Evolutionary conservation across 176 grass and related monocot genomes (phyloP), one percentile per base, ranked within the genome.

Genomic region (Triticum dicoccoides): DNA sequence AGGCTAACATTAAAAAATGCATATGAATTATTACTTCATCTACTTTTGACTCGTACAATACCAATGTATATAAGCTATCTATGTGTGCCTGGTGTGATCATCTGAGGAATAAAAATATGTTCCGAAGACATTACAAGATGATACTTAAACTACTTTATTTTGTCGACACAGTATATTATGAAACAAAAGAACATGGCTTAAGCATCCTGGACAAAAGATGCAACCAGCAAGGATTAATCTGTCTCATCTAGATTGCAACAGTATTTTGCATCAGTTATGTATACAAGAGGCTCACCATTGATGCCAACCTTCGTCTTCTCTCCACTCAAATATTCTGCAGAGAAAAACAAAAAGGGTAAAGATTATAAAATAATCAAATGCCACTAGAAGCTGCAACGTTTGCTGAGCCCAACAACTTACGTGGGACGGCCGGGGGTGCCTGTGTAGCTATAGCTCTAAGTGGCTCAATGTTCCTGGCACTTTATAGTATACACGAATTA

Each of bases 271-370:
- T 54, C 52, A 71, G 61, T 7, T 29, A 23, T 9, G 27, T 61
- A 81, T 21, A 58, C 18, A 71, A 67, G 45, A 70, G 73, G 81
- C 94, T 94, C 86, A 96, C 92, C 97, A 32, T 99, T 99, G 82
- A 99, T 99, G 33, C 97, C 97, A 34, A 99, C 76, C 78, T 90
- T 99, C 2, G 92, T 93, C 88, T 92, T 99, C 38, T 91, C 87
- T 10, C 94, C 89, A 12, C 89, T 94, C 6, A 89, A 91, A 71
- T 88, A 99, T 61, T 94, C 97, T 99, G 91, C 73, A 87, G 33
- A 35, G 5, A 71, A 67, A 89, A 80, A 89, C 7, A 63, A 82
- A 86, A 73, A 15, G 44, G 1, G 65, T 27, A 29, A 52, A 21
- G 56, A 83, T 21, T 42, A 58, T 20, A 35, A 14, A 84, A 59